phyloP scores from a whole-genome alignment of 108 stramenopile species.

The Stephanodiscus triporus region DNA sequence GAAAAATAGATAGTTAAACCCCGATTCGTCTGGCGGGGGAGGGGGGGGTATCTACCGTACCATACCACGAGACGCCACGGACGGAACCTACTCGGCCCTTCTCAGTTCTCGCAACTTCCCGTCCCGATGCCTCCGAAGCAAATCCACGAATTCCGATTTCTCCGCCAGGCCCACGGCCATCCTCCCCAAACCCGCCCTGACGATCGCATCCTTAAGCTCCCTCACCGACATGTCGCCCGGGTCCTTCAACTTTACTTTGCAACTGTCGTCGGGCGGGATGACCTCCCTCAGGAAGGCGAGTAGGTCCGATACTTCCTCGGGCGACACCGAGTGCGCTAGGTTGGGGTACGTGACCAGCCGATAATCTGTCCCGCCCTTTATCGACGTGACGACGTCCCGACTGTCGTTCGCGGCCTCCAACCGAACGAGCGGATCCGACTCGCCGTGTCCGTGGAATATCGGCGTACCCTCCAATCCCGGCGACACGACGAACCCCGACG shows the following conservation, averaged over 20 bases:
- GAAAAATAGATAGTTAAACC: no score
- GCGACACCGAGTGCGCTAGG: slow-evolving; percentile 81
- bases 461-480: slow-evolving; percentile 62
- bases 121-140: slow-evolving; percentile 76
- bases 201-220: slow-evolving; percentile 91
- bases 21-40: no score
- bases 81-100: not conserved
- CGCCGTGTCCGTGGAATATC: slow-evolving; percentile 92
- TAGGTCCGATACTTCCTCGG: slow-evolving; percentile 72
- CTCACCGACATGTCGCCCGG: slow-evolving; percentile 87
- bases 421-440: slow-evolving; percentile 80
- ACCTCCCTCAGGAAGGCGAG: slow-evolving; percentile 65
- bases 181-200: slow-evolving; percentile 74
- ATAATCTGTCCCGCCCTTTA: slow-evolving; percentile 72
- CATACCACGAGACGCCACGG: no score
- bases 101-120: slow-evolving; percentile 39
- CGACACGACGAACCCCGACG: slow-evolving; percentile 65
- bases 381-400: slow-evolving; percentile 47
- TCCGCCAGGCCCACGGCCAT: slow-evolving; percentile 92
- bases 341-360: slow-evolving; percentile 73
- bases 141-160: slow-evolving; percentile 87
- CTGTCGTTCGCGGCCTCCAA: slow-evolving; percentile 77
- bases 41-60: no score
- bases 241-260: slow-evolving; percentile 73
- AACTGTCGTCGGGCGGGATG: slow-evolving; percentile 69